Conservation (phyloP, 208 protist species). For the Trypanosoma congolense region DNA sequence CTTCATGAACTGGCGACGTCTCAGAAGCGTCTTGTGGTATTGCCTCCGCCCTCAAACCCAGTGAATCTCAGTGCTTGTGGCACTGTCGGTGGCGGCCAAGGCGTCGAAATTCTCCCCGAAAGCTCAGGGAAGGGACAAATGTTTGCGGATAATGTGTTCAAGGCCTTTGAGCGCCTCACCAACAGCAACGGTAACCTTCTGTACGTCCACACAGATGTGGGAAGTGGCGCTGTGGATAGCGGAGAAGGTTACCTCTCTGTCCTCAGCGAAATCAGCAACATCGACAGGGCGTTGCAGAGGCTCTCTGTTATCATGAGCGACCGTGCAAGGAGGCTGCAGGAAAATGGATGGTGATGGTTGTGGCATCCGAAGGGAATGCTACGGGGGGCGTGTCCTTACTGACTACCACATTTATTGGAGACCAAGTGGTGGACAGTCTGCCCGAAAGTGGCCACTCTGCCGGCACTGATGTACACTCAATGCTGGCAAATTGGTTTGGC, state of each 20-base stretch:
- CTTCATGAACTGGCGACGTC: slow-evolving; percentile 34
- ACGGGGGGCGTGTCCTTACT: slow-evolving; percentile 38
- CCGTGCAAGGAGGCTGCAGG: slow-evolving; percentile 36
- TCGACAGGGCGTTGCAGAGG: slow-evolving; percentile 56
- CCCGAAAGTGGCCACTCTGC: no score
- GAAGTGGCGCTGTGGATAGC: slow-evolving; percentile 5
- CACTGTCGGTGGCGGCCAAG: slow-evolving; percentile 8
- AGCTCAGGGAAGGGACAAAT: slow-evolving; percentile 43
- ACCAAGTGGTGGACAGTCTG: no score
- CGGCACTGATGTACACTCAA: no score
- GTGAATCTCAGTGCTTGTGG: no score
- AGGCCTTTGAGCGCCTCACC: slow-evolving; percentile 30
- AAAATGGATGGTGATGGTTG: slow-evolving; percentile 71
- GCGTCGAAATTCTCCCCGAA: slow-evolving; percentile 47
- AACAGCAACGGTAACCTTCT: slow-evolving; percentile 40
- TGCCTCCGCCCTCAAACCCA: slow-evolving; percentile 39
- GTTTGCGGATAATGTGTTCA: slow-evolving; percentile 41
- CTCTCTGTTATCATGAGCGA: slow-evolving; percentile 37
- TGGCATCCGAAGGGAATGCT: slow-evolving; percentile 35
- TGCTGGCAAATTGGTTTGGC: no score
- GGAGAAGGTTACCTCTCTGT: slow-evolving; percentile 18
- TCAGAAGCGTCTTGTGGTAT: slow-evolving; percentile 32
- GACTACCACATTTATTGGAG: slow-evolving; percentile 53
- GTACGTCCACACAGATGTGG: slow-evolving; percentile 45
- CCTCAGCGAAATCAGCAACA: slow-evolving; percentile 60